A percentile compares a stretch with the other conserved stretches of the same genome.
phyloP scores from a whole-genome alignment of 768 basidiomycete genomes.

The Hypholoma fasciculare region DNA sequence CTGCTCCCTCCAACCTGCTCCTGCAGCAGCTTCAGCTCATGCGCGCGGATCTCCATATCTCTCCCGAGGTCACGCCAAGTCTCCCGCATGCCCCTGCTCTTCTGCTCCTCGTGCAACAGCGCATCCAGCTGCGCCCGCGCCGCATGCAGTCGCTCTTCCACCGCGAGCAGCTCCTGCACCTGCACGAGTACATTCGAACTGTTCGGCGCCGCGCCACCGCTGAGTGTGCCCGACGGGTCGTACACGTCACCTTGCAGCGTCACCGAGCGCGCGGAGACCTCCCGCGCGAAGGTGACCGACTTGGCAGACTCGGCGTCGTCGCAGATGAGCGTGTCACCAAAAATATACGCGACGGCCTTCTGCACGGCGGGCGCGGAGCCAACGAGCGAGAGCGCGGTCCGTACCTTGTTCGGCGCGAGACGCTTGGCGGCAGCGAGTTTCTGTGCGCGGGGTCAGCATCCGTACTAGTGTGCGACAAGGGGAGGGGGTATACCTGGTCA shows the following conservation, averaged over 20 bases:
- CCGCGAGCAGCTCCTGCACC: conserved; percentile 78
- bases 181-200: conserved; percentile 73
- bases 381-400: conserved; percentile 86
- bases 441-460: conserved; percentile 35
- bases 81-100: conserved; percentile 52
- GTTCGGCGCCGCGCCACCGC: conserved; percentile 85
- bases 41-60: conserved; percentile 87
- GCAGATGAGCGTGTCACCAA: conserved; percentile 91
- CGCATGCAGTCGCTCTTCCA: conserved; percentile 58
- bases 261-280: conserved; percentile 76
- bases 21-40: conserved; percentile 79
- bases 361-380: conserved; percentile 79
- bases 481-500: conserved; percentile 36
- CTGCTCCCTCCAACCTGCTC: conserved; percentile 89
- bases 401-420: conserved; percentile 78
- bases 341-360: conserved; percentile 91
- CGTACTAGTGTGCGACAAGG: background rate
- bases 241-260: conserved; percentile 96
- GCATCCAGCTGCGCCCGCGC: conserved; percentile 46
- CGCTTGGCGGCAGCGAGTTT: conserved; percentile 73
- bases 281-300: conserved; percentile 75
- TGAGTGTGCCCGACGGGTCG: conserved; percentile 92
- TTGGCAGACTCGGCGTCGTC: conserved; percentile 87
- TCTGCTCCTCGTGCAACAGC: conserved; percentile 57
- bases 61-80: conserved; percentile 59